These are phyloP conservation scores for Simplicillium sp. DNA, from an alignment of 2,329 filamentous ascomycete species.

Conservation along the genomic window DNA sequence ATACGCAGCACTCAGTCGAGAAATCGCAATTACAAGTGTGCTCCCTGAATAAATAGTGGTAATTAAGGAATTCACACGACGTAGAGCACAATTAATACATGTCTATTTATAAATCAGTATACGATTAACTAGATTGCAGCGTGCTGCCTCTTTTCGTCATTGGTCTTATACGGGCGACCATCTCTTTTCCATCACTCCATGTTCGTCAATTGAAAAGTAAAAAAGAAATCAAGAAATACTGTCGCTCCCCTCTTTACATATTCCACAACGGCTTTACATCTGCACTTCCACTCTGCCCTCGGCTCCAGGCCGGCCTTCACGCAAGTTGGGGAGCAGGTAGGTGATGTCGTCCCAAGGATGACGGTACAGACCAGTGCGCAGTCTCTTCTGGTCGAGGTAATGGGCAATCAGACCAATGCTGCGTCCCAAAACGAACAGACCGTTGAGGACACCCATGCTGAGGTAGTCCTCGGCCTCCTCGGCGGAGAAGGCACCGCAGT, in stretches of 20 bases:
- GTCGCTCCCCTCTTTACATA: constrained; percentile 14
- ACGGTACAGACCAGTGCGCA: constrained; percentile 96
- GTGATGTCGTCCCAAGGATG: constrained; percentile 99
- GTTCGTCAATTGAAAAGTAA: constrained; percentile 10
- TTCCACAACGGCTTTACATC: constrained; percentile 39
- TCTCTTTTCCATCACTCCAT: constrained; percentile 7
- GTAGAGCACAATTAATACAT: neutral
- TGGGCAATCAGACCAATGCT: constrained; percentile 99
- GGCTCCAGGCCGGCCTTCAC: constrained; percentile 59
- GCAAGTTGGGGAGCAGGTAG: constrained; percentile 78
- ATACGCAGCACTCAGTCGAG: no score
- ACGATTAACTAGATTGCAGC: constrained; percentile 3
- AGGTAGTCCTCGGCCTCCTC: constrained; percentile 99
- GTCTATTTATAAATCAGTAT: constrained; percentile 2
- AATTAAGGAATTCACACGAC: no score
- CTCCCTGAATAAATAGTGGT: no score
- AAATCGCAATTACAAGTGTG: no score
- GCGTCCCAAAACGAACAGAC: constrained; percentile 94
- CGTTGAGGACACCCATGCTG: constrained; percentile 98
- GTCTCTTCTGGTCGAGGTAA: constrained; percentile 98
- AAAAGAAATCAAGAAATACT: constrained; percentile 13
- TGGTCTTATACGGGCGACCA: constrained; percentile 2
- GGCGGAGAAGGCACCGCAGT: constrained; percentile 90
- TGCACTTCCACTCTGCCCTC: constrained; percentile 88
- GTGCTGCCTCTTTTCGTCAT: constrained; percentile 1